Base-by-base conservation (phyloP, 139 green algal species). In the Haematococcus lacustris region DNA sequence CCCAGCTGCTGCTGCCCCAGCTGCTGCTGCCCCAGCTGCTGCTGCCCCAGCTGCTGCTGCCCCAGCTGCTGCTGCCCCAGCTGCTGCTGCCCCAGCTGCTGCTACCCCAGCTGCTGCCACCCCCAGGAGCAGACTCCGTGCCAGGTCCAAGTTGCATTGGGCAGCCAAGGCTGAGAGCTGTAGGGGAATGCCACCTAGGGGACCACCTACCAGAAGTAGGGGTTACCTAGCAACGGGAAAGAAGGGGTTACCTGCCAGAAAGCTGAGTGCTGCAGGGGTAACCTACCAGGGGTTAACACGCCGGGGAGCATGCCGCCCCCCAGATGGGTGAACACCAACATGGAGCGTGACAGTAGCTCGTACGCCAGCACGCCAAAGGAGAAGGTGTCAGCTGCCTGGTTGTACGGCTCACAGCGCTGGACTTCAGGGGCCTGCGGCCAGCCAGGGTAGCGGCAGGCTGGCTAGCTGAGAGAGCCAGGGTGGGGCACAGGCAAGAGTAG, bases 371-470 rank as follows among this genome's bases (percentile, higher is more conserved):
- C 70, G 38, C 63, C 88, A 73, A 90, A 91, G 30, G 35, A 75
- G 78, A 92, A 93, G 30, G 93, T 80, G 65, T 93, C 88, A 6
- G 77, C 81, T 70, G 75, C 82, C 30, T 87, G 78, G 69, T 90
- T 90, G 80, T 90, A 90, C 23, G 51, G 66, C 71, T 84, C 21
- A 34, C 73, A 63, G 38, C 53, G 39, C 33, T 74, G 76, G 23
- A 90, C 82, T 75, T 90, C 85, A 28, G 85, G 85, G 23, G 53
- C 53, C 53, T 64, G 53, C 26, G 53, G 43, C 43, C 43, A 53
- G 9, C 43, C 9, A 9, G 17, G 43, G 9, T 28, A 53, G 43
- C 17, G 53, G 23, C 4, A 64, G 53, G 13, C 53, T 28, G 9
- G 9, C 43, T 28, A 28, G 43, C 43, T 17, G 9, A 53, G 9